Base-by-base conservation (phyloP, 1,284 basidiomycete species). In the Phylloboletellus chloephorus region DNA sequence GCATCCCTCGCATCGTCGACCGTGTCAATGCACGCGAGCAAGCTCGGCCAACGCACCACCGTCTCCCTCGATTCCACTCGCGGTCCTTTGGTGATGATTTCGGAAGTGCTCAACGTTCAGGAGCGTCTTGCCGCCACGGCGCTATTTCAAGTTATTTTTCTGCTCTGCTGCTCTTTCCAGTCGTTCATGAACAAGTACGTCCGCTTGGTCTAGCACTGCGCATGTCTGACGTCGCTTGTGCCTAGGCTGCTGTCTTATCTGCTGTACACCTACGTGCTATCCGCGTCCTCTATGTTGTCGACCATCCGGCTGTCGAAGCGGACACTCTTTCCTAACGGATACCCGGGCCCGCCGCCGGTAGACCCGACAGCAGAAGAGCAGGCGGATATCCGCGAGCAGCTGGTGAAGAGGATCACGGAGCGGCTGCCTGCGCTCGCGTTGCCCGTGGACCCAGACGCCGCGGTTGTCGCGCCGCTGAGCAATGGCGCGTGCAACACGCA, bases 281-380 rank as follows among this genome's bases (percentile, higher is more conserved):
- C 78, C 2, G 72, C 43, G 59, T 81, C 37, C 66, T 76, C 32
- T 65, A 63, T 37, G 56, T 71, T 41, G 62, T 76, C 32, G 7
- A 48, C 68, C 22, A 56, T 78, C 20, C 70, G 73, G 33, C 56
- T 67, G 7, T 67, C 74, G 6, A 86, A 85, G 51, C 69, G 71
- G 16, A 72, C 77, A 3, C 68, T 92, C 26, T 91, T 89, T 54
- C 88, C 89, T 4, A 79, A 82, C 45, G 88, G 88, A 15, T 87
- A 86, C 63, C 86, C 87, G 2, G 80, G 73, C 0, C 74, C 78
- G 0, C 59, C 78, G 1, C 76, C 80, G 5, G 64, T 70, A 3
- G 82, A 86, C 37, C 88, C 88, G 17, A 77, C 77, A 0, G 65
- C 66, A 0, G 83, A 85, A 52, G 83, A 88, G 57, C 83, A 88